These are phyloP conservation scores for Aureobasidium sp. DNA, from an alignment of 2,329 filamentous ascomycete species.

Conservation along the genomic window DNA sequence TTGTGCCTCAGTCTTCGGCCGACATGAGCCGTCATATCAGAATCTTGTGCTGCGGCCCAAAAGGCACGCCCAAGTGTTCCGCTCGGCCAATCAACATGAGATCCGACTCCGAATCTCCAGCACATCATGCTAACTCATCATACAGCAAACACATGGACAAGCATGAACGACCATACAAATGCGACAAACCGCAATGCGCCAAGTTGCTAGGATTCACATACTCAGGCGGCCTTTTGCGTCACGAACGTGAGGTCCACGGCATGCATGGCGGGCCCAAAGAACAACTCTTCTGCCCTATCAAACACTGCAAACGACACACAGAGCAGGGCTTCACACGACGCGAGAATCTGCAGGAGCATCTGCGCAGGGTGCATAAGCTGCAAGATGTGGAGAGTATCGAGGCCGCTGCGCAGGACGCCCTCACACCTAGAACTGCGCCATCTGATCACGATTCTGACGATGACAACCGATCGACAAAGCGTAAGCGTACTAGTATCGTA, in stretches of 20 bases:
- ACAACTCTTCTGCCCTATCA: slow-evolving; percentile 73
- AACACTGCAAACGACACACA: slow-evolving; percentile 71
- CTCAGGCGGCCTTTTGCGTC: slow-evolving; percentile 76
- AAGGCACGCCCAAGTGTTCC: neutral
- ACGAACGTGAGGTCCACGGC: slow-evolving; percentile 88
- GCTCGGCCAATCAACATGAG: neutral
- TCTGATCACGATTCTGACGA: slow-evolving; percentile 14
- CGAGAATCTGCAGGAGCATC: slow-evolving; percentile 89
- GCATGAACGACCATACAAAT: slow-evolving; percentile 88
- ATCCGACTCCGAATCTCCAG: neutral
- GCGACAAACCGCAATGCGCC: slow-evolving; percentile 70
- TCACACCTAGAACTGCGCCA: slow-evolving; percentile 12
- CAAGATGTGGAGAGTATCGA: slow-evolving; percentile 10
- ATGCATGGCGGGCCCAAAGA: slow-evolving; percentile 85
- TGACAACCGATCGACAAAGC: neutral
- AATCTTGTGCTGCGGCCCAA: neutral
- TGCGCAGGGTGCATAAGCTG: slow-evolving; percentile 67
- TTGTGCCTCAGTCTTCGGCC: neutral
- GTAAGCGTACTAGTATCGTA: slow-evolving; percentile 3
- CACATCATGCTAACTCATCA: slow-evolving; percentile 17
- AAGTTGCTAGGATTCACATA: slow-evolving; percentile 94
- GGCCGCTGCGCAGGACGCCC: slow-evolving; percentile 13
- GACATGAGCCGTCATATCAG: neutral
- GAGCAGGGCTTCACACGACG: slow-evolving; percentile 78
- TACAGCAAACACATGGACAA: slow-evolving; percentile 96